Evolutionary conservation across 495 filamentous ascomycete species (phyloP).

Genomic region (Hypomontagnella monticulosa): DNA sequence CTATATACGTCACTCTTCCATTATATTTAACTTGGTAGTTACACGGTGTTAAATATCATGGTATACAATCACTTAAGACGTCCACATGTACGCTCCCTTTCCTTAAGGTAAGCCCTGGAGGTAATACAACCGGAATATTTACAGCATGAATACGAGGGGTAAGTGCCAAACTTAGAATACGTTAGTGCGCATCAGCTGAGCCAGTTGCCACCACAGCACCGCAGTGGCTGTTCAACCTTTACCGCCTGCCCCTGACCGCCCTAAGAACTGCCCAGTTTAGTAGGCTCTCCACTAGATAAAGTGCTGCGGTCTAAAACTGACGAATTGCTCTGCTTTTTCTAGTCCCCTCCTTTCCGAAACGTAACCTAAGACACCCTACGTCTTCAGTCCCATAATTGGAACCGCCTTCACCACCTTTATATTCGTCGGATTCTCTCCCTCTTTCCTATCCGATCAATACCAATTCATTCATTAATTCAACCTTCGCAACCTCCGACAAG

Average conservation of each 20-base stretch:
- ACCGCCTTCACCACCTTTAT: conserved; percentile 19
- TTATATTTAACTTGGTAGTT: no score
- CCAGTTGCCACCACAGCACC: conserved; percentile 25
- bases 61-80: no score
- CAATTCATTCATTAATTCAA: conserved; percentile 10
- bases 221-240: conserved; percentile 22
- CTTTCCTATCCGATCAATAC: conserved; percentile 4
- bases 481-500: not conserved
- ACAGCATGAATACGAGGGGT: no score
- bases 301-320: conserved; percentile 39
- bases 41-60: no score
- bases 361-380: conserved; percentile 42
- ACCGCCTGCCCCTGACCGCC: conserved; percentile 34
- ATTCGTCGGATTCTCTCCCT: conserved; percentile 10
- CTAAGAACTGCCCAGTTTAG: not conserved
- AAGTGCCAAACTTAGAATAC: no score
- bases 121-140: no score
- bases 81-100: no score
- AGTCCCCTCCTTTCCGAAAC: conserved; percentile 43
- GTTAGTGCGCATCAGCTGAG: not conserved
- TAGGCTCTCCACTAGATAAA: conserved; percentile 24
- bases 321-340: conserved; percentile 26
- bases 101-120: no score
- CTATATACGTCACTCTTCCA: no score
- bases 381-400: conserved; percentile 36